Base-by-base conservation (phyloP, 441 rosid species). In the Gossypium gossypioides region DNA sequence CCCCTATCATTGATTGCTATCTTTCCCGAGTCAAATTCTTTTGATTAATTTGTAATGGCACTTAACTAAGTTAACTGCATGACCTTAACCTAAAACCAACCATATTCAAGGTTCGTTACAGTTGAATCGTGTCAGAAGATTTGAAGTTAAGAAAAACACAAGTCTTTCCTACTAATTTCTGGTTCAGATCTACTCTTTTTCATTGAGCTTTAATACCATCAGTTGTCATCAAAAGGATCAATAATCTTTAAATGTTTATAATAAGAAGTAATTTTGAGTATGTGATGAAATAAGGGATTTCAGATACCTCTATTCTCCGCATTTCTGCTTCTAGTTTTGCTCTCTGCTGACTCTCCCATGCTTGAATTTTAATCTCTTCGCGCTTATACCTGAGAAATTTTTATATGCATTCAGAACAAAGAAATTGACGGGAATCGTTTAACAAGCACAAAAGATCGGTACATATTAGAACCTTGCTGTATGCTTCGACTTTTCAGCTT, bases 331-430 rank as follows among this genome's bases (percentile, higher is more conserved):
- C 98, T 42, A 95, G 81, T 86, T 91, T 89, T 16, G 93, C 91
- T 80, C 79, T 91, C 87, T 89, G 93, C 75, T 84, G 93, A 80
- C 95, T 89, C 82, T 95, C 98, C 98, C 99, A 95, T 71, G 97
- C 95, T 80, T 91, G 97, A 76, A 92, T 92, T 82, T 88, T 83
- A 77, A 91, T 89, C 70, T 92, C 98, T 72, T 95, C 95, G 0
- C 98, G 91, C 73, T 82, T 95, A 71, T 75, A 92, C 81, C 99
- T 95, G 82, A 25, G 58, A 67, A 62, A 48, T 27, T 25, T 7
- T 61, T 40, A 37, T 32, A 34, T 25, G 0, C 16, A 58, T 62
- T 40, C 63, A 21, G 64, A 58, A 76, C 44, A 77, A 56, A 21
- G 27, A 2, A 22, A 10, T 32, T 5, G 13, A 4, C 15, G 55